These are phyloP conservation scores for Phytophthora quininea DNA, from an alignment of 352 stramenopile species.

Conservation along the genomic window DNA sequence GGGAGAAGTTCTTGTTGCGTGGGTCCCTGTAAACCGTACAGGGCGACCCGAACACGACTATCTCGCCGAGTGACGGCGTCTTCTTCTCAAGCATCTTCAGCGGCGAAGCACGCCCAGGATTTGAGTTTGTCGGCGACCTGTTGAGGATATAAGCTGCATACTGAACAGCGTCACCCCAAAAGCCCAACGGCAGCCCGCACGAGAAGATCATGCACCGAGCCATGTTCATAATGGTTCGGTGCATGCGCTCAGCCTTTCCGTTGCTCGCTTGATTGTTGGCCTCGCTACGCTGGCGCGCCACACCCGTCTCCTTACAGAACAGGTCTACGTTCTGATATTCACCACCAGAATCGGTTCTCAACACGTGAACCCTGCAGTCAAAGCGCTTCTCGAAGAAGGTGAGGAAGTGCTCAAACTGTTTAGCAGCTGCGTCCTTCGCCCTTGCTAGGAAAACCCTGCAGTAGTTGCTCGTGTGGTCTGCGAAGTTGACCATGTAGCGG, in stretches of 20 bases:
- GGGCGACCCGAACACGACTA: no score
- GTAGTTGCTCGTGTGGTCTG: background rate
- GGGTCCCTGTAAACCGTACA: no score
- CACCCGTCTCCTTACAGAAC: conserved; percentile 20
- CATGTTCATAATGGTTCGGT: conserved; percentile 43
- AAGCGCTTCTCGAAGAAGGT: background rate
- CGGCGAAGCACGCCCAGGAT: no score
- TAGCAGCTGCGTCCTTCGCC: background rate
- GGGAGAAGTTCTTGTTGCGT: no score
- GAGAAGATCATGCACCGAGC: conserved; percentile 32
- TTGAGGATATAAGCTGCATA: background rate
- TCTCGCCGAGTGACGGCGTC: no score
- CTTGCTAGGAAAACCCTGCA: no score
- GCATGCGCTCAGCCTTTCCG: conserved; percentile 36
- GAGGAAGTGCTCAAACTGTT: background rate
- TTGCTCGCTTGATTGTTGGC: conserved; percentile 28
- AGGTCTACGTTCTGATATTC: background rate
- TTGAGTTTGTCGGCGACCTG: no score
- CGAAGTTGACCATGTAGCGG: background rate
- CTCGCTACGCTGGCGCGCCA: conserved; percentile 30
- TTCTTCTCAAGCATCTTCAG: no score
- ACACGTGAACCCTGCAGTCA: background rate
- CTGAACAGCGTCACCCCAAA: conserved; percentile 31
- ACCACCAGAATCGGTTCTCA: background rate
- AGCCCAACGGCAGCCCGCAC: conserved; percentile 22